A percentile compares a stretch with the other conserved stretches of the same genome.
These are phyloP conservation scores for Fagus crenata DNA, from an alignment of 306 rosid species.

Conservation along the genomic window DNA sequence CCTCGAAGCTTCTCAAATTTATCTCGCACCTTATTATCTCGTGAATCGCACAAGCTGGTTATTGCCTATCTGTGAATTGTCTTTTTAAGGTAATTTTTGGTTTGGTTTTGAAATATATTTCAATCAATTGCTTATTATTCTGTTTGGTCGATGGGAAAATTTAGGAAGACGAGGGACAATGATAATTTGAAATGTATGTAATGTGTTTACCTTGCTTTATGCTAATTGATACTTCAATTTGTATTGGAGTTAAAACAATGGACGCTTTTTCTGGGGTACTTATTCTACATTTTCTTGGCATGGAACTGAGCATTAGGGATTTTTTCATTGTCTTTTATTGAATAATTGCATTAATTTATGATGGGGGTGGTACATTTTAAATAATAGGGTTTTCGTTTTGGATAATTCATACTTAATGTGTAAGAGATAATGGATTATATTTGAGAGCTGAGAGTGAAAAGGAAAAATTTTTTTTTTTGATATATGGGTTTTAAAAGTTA, in stretches of 20 bases:
- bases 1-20: neutral
- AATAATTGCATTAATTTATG: neutral
- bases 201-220: neutral
- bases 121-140: slow-evolving; percentile 5
- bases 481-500: neutral
- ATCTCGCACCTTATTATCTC: neutral
- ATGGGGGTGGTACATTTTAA: neutral
- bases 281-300: neutral
- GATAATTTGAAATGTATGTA: neutral
- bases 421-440: neutral
- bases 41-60: neutral
- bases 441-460: neutral
- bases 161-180: neutral
- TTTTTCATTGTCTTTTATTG: neutral
- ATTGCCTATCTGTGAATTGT: neutral
- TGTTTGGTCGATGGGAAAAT: slow-evolving; percentile 12
- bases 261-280: neutral
- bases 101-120: neutral
- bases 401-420: neutral
- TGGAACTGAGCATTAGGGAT: neutral
- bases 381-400: neutral
- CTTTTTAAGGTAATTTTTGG: neutral
- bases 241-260: neutral
- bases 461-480: neutral
- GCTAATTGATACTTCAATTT: neutral